Base-by-base conservation (phyloP, 192 early-diverging fungal species). In the Phlyctochytrium planicorne region DNA sequence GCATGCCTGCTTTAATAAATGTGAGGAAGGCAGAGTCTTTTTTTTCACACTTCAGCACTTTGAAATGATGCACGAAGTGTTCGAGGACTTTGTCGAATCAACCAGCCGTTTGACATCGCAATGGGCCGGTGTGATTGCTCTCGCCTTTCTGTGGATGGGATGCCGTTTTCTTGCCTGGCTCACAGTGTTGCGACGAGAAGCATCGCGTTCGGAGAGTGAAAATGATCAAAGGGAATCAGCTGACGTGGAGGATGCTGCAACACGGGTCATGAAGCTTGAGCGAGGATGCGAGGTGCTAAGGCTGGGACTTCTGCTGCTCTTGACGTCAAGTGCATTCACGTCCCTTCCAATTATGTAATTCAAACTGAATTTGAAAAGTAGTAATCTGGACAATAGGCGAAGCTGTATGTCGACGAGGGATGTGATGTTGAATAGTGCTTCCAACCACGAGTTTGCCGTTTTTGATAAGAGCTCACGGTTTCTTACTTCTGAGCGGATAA, bases 141-240 rank as follows among this genome's bases (percentile, higher is more conserved):
- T 59, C 12, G 23, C 56, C 56, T 59, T 59, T 59, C 56, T 59
- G 6, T 59, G n/a, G 29, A 30, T 59, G 56, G 23, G 16, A 30
- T 10, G 25, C 34, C 40, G 63, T 17, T n/a, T 20, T 40, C 14
- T 53, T 52, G 16, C 25, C 34, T 17, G 16, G 17, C 10, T 52
- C 40, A n/a, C 30, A 52, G 40, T 47, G 52, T n/a, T 17, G 20
- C 2, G 52, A 23, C 14, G 65, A 32, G 50, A 52, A 53, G 53
- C 50, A 10, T 30, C 24, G 20, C 53, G 65, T 27, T 17, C 3
- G 30, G n/a, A 29, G 53, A 66, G 20, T 6, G 10, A n/a, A n/a
- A n/a, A n/a, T n/a, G n/a, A n/a, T n/a, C n/a, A 4, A 10, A 6
- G 56, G 24, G 29, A 64, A 47, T 34, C 62, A 47, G 29, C 62